Evolutionary conservation across 2,329 filamentous ascomycete species (phyloP).

Genomic region (Aureobasidium melanogenum): DNA sequence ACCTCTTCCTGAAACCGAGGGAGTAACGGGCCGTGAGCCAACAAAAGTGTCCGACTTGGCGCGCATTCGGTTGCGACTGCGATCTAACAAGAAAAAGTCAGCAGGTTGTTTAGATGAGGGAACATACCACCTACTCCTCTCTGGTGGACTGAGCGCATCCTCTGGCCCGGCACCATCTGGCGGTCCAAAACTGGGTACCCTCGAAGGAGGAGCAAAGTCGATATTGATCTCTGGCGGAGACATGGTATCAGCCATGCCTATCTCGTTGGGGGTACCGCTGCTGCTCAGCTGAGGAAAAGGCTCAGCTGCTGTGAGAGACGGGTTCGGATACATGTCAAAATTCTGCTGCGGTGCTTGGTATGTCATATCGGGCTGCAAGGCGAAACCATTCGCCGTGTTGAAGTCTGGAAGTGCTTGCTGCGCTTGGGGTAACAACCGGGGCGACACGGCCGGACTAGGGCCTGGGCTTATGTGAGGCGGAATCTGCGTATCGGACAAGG

Average conservation of each 20-base stretch:
- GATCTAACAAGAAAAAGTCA: slow-evolving; percentile 13
- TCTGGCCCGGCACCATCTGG: slow-evolving; percentile 58
- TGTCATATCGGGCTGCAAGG: slow-evolving; percentile 38
- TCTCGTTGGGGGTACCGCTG: slow-evolving; percentile 39
- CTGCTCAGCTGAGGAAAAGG: slow-evolving; percentile 39
- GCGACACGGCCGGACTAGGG: slow-evolving; percentile 63
- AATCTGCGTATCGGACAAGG: slow-evolving; percentile 58
- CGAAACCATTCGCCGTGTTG: slow-evolving; percentile 35
- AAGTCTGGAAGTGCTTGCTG: slow-evolving; percentile 43
- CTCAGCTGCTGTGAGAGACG: slow-evolving; percentile 33
- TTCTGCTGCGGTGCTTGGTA: slow-evolving; percentile 29
- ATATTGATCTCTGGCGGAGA: slow-evolving; percentile 92
- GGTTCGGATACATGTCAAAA: slow-evolving; percentile 37
- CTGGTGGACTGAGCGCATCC: slow-evolving; percentile 77
- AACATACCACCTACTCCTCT: slow-evolving; percentile 45
- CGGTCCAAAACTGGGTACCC: slow-evolving; percentile 57
- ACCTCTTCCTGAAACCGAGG: slow-evolving; percentile 26
- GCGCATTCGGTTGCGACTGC: slow-evolving; percentile 46
- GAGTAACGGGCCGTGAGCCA: slow-evolving; percentile 37
- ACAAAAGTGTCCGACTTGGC: slow-evolving; percentile 54
- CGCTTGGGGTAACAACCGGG: slow-evolving; percentile 61
- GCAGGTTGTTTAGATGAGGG: slow-evolving; percentile 38
- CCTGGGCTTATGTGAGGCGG: slow-evolving; percentile 49
- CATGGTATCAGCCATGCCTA: slow-evolving; percentile 65
- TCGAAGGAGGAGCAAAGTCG: slow-evolving; percentile 72